These are phyloP conservation scores for Jackrogersella multiformis DNA, from an alignment of 495 filamentous ascomycete genomes.

Conservation along the genomic window DNA sequence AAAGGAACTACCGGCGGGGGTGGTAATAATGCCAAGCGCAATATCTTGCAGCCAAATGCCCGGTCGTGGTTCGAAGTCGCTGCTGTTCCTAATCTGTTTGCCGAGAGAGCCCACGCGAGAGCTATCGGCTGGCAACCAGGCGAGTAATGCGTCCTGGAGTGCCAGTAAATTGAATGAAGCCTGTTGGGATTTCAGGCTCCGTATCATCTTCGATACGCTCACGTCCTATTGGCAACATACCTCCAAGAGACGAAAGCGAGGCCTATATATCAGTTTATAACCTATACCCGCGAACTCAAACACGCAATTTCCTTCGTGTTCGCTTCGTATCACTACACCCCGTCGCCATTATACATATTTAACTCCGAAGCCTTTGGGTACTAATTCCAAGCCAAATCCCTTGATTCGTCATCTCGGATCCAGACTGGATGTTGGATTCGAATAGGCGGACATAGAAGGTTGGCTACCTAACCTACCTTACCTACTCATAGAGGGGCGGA, in stretches of 20 bases:
- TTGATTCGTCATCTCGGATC: slow-evolving; percentile 6
- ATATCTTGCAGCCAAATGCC: slow-evolving; percentile 38
- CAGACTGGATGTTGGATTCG: slow-evolving; percentile 28
- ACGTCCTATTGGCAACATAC: not conserved
- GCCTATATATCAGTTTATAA: not conserved
- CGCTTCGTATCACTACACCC: slow-evolving; percentile 34
- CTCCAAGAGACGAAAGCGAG: not conserved
- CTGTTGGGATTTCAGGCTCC: not conserved
- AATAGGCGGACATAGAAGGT: slow-evolving; percentile 5
- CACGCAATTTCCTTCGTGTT: slow-evolving; percentile 43
- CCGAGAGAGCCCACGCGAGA: slow-evolving; percentile 37
- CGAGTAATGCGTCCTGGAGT: slow-evolving; percentile 2
- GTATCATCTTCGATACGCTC: not conserved
- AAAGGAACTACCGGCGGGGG: slow-evolving; percentile 10
- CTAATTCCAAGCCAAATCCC: slow-evolving; percentile 22
- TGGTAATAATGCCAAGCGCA: slow-evolving; percentile 29
- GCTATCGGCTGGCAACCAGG: slow-evolving; percentile 14
- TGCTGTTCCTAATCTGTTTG: slow-evolving; percentile 29
- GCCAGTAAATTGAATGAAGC: not conserved
- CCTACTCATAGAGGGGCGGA: slow-evolving; percentile 23
- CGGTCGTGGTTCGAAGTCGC: slow-evolving; percentile 26
- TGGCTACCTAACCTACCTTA: slow-evolving; percentile 11
- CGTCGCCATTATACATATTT: slow-evolving; percentile 40
- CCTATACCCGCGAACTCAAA: slow-evolving; percentile 14
- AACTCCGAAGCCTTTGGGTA: slow-evolving; percentile 30